Percentiles rank a stretch among this genome's conserved stretches.
These are phyloP conservation scores for Colletotrichum australisinense DNA, from an alignment of 2,329 filamentous ascomycete genomes.

Conservation along the genomic window DNA sequence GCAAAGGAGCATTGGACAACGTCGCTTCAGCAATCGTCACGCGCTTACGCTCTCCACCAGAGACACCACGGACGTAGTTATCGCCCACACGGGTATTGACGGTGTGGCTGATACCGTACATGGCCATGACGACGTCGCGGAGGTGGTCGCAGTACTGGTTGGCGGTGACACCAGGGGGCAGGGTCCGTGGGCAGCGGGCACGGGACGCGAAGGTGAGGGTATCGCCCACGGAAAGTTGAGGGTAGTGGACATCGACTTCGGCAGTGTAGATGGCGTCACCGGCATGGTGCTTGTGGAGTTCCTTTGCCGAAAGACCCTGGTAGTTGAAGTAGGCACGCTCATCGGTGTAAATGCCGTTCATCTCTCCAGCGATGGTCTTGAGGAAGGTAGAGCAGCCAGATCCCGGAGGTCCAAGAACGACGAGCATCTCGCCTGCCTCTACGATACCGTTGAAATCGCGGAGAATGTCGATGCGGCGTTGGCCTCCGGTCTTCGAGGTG, in stretches of 20 bases:
- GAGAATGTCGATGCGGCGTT: slow-evolving; percentile 58
- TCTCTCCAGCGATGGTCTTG: slow-evolving; percentile 73
- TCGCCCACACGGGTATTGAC: slow-evolving; percentile 66
- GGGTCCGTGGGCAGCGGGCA: slow-evolving; percentile 58
- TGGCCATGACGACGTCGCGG: slow-evolving; percentile 65
- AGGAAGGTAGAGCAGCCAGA: slow-evolving; percentile 75
- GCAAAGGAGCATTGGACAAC: slow-evolving; percentile 42
- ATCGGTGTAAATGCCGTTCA: slow-evolving; percentile 64
- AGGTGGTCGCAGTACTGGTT: slow-evolving; percentile 57
- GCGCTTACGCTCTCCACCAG: slow-evolving; percentile 62
- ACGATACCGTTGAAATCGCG: slow-evolving; percentile 62
- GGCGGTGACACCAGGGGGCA: slow-evolving; percentile 58
- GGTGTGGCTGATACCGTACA: slow-evolving; percentile 65
- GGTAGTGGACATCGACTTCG: slow-evolving; percentile 73
- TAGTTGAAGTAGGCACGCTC: slow-evolving; percentile 35
- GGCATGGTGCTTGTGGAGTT: slow-evolving; percentile 42
- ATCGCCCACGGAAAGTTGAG: slow-evolving; percentile 68
- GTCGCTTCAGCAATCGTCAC: slow-evolving; percentile 51
- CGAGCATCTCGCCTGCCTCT: slow-evolving; percentile 65
- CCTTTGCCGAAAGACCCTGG: slow-evolving; percentile 27
- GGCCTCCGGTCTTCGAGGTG: slow-evolving; percentile 45
- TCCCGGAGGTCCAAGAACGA: slow-evolving; percentile 66
- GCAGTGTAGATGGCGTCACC: slow-evolving; percentile 76
- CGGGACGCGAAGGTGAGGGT: slow-evolving; percentile 71
- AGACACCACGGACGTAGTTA: slow-evolving; percentile 65